Base-by-base conservation (phyloP, 352 stramenopile genomes). In the Phytophthora colocasiae region DNA sequence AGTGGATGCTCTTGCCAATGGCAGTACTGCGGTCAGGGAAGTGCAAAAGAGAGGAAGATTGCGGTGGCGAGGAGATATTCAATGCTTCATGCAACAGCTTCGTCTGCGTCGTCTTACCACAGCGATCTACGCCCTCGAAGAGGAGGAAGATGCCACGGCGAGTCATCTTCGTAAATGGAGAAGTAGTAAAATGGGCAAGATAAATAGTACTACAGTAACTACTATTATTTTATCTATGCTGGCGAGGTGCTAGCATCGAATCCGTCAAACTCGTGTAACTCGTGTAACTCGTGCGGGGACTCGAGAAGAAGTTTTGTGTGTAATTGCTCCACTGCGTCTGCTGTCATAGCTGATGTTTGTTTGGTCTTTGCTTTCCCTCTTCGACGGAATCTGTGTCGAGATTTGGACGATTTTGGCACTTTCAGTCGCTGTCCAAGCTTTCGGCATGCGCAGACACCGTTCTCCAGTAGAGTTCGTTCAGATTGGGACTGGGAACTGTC, bases 61-160 rank as follows among this genome's bases (percentile, higher is more conserved):
- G 46, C 2, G 53, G 34, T 0, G 49, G 15, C 14, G 78, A 64
- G 6, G 70, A 54, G 7, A 66, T 50, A 43, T 71, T 57, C 6
- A 98, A 65, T 2, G 63, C 49, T 32, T 98, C 71, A 32, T 96
- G 82, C 24, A 98, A 82, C 38, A 94, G 75, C 52, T 89, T 89
- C n/a, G 91, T 97, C 93, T 99, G 98, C 36, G 98, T 99, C 14
- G 97, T 99, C 86, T 99, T 99, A 61, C 98, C 98, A 77, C 97
- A 99, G 40, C 98, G 86, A 78, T 99, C 98, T 7, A 99, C 92
- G 65, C 98, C 98, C 81, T 99, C 98, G 63, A 99, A 96, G 26
- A 99, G 83, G 63, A 99, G 96, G 65, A 99, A 99, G 24, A 97
- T 92, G 29, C 98, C 98, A 49, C 98, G 95, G n/a, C 74, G 75